Conservation (phyloP, 345 rosid genomes). For the Eucalyptus cloeziana region DNA sequence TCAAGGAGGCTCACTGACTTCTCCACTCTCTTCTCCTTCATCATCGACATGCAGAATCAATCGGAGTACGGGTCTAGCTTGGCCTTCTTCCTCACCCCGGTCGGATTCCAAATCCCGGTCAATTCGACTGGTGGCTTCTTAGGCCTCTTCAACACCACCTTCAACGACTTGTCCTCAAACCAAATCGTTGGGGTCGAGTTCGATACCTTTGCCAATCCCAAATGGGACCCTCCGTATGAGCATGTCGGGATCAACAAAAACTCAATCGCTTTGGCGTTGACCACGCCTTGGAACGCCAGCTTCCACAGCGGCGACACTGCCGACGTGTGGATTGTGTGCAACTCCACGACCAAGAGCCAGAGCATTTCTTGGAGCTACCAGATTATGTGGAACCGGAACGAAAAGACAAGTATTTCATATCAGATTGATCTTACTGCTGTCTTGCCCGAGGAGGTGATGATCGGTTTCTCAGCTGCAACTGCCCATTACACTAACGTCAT, state of each 20-base stretch:
- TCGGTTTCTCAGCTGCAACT: constrained; percentile 30
- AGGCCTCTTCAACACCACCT: constrained; percentile 17
- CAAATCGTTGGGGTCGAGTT: constrained; percentile 16
- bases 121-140: constrained; percentile 28
- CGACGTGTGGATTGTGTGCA: constrained; percentile 14
- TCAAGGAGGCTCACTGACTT: constrained; percentile 13
- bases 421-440: constrained; percentile 5
- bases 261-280: constrained; percentile 9
- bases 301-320: constrained; percentile 13
- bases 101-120: constrained; percentile 21
- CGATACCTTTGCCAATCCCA: constrained; percentile 2
- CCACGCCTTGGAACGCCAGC: constrained; percentile 25
- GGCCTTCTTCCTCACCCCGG: constrained; percentile 29
- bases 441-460: constrained; percentile 14
- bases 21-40: constrained; percentile 16
- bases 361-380: constrained; percentile 18
- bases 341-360: constrained; percentile 10
- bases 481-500: neutral
- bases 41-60: neutral
- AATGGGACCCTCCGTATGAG: constrained; percentile 12
- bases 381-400: neutral
- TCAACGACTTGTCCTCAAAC: neutral
- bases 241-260: constrained; percentile 37
- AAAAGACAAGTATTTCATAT: constrained; percentile 14
- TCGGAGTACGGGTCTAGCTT: neutral